Evolutionary conservation across 2,329 filamentous ascomycete genomes (phyloP).

Genomic region (Cladosporium austrohemisphaericum): DNA sequence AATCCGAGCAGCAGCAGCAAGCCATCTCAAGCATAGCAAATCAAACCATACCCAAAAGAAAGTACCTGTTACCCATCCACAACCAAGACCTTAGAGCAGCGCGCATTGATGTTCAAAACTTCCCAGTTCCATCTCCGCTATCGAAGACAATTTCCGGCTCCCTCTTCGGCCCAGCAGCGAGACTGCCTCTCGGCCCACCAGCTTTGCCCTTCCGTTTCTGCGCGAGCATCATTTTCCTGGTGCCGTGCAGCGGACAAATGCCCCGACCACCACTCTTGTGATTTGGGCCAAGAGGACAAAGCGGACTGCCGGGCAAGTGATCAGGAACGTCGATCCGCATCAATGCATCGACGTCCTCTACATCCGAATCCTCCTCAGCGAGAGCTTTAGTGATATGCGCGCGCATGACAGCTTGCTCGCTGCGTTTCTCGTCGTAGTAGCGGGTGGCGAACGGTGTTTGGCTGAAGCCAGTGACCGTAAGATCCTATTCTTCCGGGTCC

Average conservation of each 20-base stretch:
- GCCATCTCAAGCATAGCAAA: too few relatives aligned
- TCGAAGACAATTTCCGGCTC: conserved; percentile 20
- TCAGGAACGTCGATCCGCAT: conserved; percentile 41
- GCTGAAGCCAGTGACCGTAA: conserved; percentile 28
- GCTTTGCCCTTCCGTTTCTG: not conserved
- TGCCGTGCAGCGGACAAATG: conserved; percentile 39
- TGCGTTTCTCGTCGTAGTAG: conserved; percentile 28
- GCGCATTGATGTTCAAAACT: too few relatives aligned
- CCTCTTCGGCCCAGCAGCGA: not conserved
- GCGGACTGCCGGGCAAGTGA: conserved; percentile 40
- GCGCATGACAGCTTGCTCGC: conserved; percentile 25
- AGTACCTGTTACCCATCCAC: too few relatives aligned
- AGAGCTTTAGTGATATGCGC: conserved; percentile 25
- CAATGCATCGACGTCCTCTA: conserved; percentile 23
- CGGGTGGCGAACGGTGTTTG: conserved; percentile 32
- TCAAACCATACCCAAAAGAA: too few relatives aligned
- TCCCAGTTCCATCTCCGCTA: conserved; percentile 10
- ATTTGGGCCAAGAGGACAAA: conserved; percentile 39
- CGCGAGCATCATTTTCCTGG: conserved; percentile 20
- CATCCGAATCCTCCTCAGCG: conserved; percentile 23
- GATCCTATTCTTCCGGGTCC: conserved; percentile 15
- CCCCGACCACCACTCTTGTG: conserved; percentile 35
- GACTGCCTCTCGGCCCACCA: conserved; percentile 8
- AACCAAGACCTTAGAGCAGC: too few relatives aligned
- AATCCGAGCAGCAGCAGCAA: too few relatives aligned